Evolutionary conservation across 805 yeast species (phyloP).

Genomic region (Kodamaea sagamina): DNA sequence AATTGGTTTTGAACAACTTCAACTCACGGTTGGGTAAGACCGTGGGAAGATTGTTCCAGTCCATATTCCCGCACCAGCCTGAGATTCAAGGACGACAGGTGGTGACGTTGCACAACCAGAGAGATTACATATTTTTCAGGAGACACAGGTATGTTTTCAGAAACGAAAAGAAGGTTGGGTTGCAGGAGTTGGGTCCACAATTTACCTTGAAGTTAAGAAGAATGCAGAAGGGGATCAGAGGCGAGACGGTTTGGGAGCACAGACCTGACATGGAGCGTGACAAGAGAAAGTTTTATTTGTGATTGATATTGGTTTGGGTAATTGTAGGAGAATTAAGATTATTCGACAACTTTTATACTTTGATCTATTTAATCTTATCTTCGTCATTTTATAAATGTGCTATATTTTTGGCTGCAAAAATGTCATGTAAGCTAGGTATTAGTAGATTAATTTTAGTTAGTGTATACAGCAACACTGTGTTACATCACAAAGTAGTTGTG

Average conservation of each 20-base stretch:
- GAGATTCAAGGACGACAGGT: constrained; percentile 96
- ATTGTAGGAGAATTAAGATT: too few species aligned
- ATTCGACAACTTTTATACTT: too few species aligned
- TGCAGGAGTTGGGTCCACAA: constrained; percentile 96
- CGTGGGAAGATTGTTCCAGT: constrained; percentile 88
- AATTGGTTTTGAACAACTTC: constrained; percentile 87
- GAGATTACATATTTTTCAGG: constrained; percentile 94
- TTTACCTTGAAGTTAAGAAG: constrained; percentile 88
- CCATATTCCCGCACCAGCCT: constrained; percentile 89
- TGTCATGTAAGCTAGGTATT: too few species aligned
- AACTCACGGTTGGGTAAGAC: constrained; percentile 91
- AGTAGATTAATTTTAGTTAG: too few species aligned
- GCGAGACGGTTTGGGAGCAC: constrained; percentile 96
- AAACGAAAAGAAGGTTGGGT: constrained; percentile 89
- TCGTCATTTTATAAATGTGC: background rate
- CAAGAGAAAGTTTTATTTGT: constrained; percentile 87
- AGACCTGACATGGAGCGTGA: constrained; percentile 95
- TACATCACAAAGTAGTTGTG: too few species aligned
- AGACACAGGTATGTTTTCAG: constrained; percentile 89
- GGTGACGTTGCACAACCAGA: constrained; percentile 90
- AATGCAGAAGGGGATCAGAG: constrained; percentile 86
- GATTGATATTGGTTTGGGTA: too few species aligned
- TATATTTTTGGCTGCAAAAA: too few species aligned
- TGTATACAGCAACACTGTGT: too few species aligned
- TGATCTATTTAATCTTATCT: too few species aligned